Evolutionary conservation across 108 stramenopile genomes (phyloP).

Genomic region (Cyclotella baltica): DNA sequence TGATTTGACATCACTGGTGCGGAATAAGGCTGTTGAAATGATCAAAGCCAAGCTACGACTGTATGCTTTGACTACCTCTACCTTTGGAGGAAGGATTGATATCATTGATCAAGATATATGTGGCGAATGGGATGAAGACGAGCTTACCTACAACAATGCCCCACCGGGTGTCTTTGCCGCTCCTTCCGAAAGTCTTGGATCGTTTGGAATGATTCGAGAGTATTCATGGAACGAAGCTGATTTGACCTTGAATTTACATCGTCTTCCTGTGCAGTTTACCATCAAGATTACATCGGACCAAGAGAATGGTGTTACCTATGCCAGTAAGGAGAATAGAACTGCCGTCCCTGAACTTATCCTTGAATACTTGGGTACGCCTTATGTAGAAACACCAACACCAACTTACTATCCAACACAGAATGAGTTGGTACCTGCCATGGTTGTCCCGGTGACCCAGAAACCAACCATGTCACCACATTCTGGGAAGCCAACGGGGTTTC

Average conservation of each 20-base stretch:
- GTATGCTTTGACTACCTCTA: constrained; percentile 11
- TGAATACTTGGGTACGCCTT: constrained; percentile 8
- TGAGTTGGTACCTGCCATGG: neutral
- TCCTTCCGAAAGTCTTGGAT: constrained; percentile 1
- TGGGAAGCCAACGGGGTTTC: too few species aligned
- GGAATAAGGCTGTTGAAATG: constrained; percentile 8
- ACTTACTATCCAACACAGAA: constrained; percentile 1
- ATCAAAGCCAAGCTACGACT: constrained; percentile 16
- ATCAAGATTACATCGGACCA: constrained; percentile 8
- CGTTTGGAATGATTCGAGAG: constrained; percentile 4
- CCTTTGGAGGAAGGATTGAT: constrained; percentile 21
- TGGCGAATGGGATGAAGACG: constrained; percentile 26
- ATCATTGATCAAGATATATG: constrained; percentile 16
- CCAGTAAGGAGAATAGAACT: constrained; percentile 6
- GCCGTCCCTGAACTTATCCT: constrained; percentile 21
- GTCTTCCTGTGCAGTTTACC: constrained; percentile 5
- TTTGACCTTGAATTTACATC: constrained; percentile 3
- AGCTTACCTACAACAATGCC: constrained; percentile 15
- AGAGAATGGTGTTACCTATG: constrained; percentile 27
- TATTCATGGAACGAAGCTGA: constrained; percentile 19
- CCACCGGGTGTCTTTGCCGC: constrained; percentile 26
- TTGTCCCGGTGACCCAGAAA: too few species aligned
- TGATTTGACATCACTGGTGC: constrained; percentile 10
- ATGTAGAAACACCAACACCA: constrained; percentile 1
- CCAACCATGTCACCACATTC: too few species aligned